These are phyloP conservation scores for Podila horticola DNA, from an alignment of 192 early-diverging fungal genomes.

Conservation along the genomic window DNA sequence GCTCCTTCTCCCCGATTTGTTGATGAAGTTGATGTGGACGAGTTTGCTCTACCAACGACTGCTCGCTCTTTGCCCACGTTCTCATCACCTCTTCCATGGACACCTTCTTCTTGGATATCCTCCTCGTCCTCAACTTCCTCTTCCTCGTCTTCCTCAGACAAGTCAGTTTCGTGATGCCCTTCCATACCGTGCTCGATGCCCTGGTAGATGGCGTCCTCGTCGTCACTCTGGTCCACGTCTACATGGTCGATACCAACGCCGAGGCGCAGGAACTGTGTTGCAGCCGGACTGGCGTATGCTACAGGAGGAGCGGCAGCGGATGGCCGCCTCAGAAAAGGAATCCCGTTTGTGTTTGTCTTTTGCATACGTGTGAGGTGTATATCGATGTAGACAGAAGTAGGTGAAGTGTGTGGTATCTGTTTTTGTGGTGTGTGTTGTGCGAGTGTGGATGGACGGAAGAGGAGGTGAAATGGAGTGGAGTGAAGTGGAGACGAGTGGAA, in stretches of 20 bases:
- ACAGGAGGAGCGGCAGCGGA: slow-evolving; percentile 10
- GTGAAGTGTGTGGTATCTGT: not conserved
- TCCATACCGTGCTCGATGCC: slow-evolving; percentile 40
- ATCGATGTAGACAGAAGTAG: not conserved
- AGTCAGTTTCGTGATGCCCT: not conserved
- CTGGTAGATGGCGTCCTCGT: slow-evolving; percentile 26
- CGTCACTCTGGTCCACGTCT: slow-evolving; percentile 30
- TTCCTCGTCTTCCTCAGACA: slow-evolving; percentile 11
- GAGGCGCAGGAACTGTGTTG: slow-evolving; percentile 32
- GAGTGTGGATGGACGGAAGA: not conserved
- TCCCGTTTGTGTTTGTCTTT: slow-evolving; percentile 14
- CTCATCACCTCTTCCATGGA: not conserved
- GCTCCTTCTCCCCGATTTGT: slow-evolving; percentile 4
- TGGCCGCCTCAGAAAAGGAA: slow-evolving; percentile 15
- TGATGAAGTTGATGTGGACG: not conserved
- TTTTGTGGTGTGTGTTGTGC: too few relatives aligned
- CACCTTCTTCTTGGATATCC: not conserved
- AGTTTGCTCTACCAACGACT: not conserved
- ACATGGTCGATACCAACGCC: slow-evolving; percentile 43
- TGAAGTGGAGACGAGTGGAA: not conserved
- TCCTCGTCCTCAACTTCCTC: slow-evolving; percentile 12
- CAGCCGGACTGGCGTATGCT: slow-evolving; percentile 33
- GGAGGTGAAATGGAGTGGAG: not conserved
- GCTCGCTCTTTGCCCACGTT: not conserved
- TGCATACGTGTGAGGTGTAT: not conserved